Conservation (phyloP, 108 stramenopile species). For the Mayamaea pseudoterrestris region DNA sequence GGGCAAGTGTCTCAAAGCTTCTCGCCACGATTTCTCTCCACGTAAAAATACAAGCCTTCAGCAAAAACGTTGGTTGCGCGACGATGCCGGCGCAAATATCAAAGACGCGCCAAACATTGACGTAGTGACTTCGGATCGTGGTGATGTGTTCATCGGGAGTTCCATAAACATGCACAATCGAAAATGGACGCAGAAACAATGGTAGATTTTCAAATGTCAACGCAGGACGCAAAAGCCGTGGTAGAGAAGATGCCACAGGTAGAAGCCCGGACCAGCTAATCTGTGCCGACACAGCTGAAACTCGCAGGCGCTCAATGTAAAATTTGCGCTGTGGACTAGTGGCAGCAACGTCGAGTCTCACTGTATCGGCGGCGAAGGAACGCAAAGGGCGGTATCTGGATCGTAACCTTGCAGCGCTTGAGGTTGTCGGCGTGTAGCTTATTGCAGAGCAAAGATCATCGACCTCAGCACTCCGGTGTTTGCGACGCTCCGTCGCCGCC, state of each 20-base stretch:
- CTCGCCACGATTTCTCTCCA: slow-evolving; percentile 23
- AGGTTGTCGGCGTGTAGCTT: slow-evolving; percentile 18
- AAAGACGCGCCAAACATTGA: slow-evolving; percentile 42
- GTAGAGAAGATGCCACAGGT: slow-evolving; percentile 18
- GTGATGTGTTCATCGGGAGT: slow-evolving; percentile 36
- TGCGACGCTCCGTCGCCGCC: neutral
- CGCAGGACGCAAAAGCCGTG: slow-evolving; percentile 23
- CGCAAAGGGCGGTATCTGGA: slow-evolving; percentile 1
- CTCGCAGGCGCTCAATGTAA: slow-evolving; percentile 42
- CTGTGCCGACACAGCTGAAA: slow-evolving; percentile 36
- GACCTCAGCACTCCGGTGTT: neutral
- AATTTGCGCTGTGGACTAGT: slow-evolving; percentile 29
- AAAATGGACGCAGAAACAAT: slow-evolving; percentile 29
- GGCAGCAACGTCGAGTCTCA: slow-evolving; percentile 5
- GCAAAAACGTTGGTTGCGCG: slow-evolving; percentile 41
- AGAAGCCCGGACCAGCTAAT: slow-evolving; percentile 46
- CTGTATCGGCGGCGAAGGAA: slow-evolving; percentile 1
- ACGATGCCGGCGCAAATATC: slow-evolving; percentile 33
- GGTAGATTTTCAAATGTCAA: slow-evolving; percentile 43
- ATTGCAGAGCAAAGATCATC: slow-evolving; percentile 7
- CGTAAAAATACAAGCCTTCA: slow-evolving; percentile 27
- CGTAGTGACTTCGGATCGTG: slow-evolving; percentile 29
- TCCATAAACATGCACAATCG: slow-evolving; percentile 33
- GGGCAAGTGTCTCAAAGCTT: slow-evolving; percentile 17
- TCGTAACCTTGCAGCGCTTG: slow-evolving; percentile 21